Base-by-base conservation (phyloP, 1,284 basidiomycete genomes). In the Cystobasidium slooffiae region DNA sequence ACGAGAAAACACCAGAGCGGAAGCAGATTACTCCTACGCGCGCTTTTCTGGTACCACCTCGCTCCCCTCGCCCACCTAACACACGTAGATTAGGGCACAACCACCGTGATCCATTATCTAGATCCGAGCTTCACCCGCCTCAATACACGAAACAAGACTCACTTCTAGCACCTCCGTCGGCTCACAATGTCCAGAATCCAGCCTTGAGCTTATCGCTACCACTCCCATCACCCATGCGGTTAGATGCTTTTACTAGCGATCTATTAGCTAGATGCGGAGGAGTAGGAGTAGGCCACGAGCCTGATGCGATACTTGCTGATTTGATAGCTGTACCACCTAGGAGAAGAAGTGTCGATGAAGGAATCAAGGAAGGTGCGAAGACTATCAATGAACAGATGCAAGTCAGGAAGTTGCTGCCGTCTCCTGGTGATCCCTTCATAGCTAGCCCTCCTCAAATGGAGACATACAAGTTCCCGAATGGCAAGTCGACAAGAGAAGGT, bases 31-130 rank as follows among this genome's bases (percentile, higher is more conserved):
- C n/a, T 31, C 18, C 53, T 12, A 39, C 68, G 12, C 31, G 56
- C 31, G 56, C n/a, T 6, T 63, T 55, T 22, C 14, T 58, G 0
- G 20, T 8, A 18, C 41, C 68, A 16, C 68, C 68, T 24, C 46
- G 41, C 18, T 70, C 68, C 20, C 68, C 68, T 52, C 39, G 68
- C 4, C 68, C 68, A 49, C 68, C 68, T 16, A 55, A 58, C 16
- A 63, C 58, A 22, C 43, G 53, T 1, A 24, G 14, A 10, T n/a
- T 70, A 20, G 41, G 43, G 0, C n/a, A 67, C 14, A n/a, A 47
- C 8, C 37, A 16, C 31, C 6, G 12, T 3, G 51, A 37, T 41
- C 12, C 37, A 9, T 16, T 31, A 20, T 55, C 51, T 41, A 31
- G 12, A 55, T 39, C 65, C 8, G 44, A 46, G 14, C 24, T 43